These are phyloP conservation scores for Saitozyma podzolica DNA, from an alignment of 768 basidiomycete genomes.

Conservation along the genomic window DNA sequence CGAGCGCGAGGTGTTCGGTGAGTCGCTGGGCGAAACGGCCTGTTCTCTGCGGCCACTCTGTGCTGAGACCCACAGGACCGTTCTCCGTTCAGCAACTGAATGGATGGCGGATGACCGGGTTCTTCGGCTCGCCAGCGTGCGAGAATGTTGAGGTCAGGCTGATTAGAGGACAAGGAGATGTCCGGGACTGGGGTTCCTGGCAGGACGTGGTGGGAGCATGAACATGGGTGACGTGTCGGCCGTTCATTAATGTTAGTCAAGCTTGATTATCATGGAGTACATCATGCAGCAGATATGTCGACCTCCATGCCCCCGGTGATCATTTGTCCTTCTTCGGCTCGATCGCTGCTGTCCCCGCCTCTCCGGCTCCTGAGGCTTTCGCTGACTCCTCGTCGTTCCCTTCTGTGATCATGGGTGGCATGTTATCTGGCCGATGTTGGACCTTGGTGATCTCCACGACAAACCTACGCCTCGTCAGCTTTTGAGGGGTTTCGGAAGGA, in stretches of 20 bases:
- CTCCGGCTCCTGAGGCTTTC: background rate
- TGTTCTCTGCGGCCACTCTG: background rate
- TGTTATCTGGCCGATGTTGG: slow-evolving; percentile 39
- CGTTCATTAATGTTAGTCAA: background rate
- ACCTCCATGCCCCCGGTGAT: slow-evolving; percentile 1
- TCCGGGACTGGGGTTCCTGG: slow-evolving; percentile 43
- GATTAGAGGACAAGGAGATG: slow-evolving; percentile 7
- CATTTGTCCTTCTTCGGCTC: slow-evolving; percentile 38
- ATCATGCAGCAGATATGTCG: background rate
- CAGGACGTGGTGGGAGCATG: slow-evolving; percentile 23
- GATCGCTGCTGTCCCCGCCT: background rate
- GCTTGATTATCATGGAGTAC: background rate
- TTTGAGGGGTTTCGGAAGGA: background rate
- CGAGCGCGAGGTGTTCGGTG: slow-evolving; percentile 53
- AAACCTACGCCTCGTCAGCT: slow-evolving; percentile 29
- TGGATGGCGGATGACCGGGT: slow-evolving; percentile 49
- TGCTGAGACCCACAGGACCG: slow-evolving; percentile 35
- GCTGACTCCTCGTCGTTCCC: slow-evolving; percentile 13
- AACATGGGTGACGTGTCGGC: background rate
- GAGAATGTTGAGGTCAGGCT: slow-evolving; percentile 51
- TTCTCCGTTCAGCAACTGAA: slow-evolving; percentile 45
- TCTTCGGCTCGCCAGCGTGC: slow-evolving; percentile 51
- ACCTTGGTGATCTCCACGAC: slow-evolving; percentile 44
- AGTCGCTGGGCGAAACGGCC: slow-evolving; percentile 11
- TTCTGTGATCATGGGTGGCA: slow-evolving; percentile 21